Evolutionary conservation across 495 filamentous ascomycete genomes (phyloP).

Genomic region (Neurospora sp.): DNA sequence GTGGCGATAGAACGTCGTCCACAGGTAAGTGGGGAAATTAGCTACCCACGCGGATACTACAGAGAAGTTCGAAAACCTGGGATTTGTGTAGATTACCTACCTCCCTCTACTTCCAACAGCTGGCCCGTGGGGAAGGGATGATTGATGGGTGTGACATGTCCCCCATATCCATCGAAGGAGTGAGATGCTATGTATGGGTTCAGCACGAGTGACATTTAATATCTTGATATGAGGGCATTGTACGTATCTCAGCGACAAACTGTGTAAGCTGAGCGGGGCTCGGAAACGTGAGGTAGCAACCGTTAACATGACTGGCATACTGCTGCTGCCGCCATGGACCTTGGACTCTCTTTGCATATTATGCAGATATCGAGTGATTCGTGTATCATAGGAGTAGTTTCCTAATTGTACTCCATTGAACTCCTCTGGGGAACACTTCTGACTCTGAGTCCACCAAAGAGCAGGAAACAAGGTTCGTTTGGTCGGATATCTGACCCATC

Average conservation of each 20-base stretch:
- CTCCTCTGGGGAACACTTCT: not conserved
- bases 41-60: too few relatives aligned
- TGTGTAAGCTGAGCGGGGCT: not conserved
- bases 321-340: not conserved
- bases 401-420: not conserved
- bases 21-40: too few relatives aligned
- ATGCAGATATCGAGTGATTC: not conserved
- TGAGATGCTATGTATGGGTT: not conserved
- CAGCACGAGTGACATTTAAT: not conserved
- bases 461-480: not conserved
- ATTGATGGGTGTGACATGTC: not conserved
- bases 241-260: not conserved
- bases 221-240: not conserved
- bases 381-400: not conserved
- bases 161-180: not conserved
- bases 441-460: not conserved
- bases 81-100: too few relatives aligned
- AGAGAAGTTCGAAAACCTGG: too few relatives aligned
- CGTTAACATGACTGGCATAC: not conserved
- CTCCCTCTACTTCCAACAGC: too few relatives aligned
- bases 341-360: not conserved
- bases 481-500: not conserved
- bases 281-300: not conserved
- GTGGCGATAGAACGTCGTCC: too few relatives aligned
- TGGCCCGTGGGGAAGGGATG: not conserved